Percentiles rank a stretch among this genome's conserved stretches.
phyloP scores from a whole-genome alignment of 768 basidiomycete species.

The Boletus insuetus region DNA sequence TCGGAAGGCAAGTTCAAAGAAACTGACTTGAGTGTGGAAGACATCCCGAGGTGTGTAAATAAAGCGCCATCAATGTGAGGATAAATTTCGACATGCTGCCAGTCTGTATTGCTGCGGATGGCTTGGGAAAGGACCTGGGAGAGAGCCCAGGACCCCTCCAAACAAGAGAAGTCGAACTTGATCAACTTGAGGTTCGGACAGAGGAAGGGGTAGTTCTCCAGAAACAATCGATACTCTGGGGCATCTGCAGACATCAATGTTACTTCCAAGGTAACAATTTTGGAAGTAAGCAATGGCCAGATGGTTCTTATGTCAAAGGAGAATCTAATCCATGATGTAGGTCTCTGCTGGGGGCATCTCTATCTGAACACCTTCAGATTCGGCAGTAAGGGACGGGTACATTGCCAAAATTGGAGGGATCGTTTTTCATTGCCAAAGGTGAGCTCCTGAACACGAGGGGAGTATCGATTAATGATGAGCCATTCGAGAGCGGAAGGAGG shows the following conservation, averaged over 20 bases:
- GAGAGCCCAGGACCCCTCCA: too few relatives aligned
- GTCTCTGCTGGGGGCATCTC: neutral
- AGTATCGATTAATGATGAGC: neutral
- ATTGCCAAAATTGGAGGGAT: neutral
- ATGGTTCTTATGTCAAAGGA: neutral
- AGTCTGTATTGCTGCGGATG: too few relatives aligned
- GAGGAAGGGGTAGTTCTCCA: neutral
- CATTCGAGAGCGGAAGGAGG: neutral
- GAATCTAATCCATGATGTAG: neutral
- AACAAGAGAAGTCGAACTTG: too few relatives aligned
- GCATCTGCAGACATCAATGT: neutral
- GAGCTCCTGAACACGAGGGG: neutral
- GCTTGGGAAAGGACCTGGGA: too few relatives aligned
- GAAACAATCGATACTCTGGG: neutral
- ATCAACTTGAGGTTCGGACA: too few relatives aligned
- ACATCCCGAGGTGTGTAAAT: too few relatives aligned
- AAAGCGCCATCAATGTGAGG: too few relatives aligned
- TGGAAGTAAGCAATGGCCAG: neutral
- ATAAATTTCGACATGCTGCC: too few relatives aligned
- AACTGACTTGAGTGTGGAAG: too few relatives aligned
- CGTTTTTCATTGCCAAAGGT: neutral
- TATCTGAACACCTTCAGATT: neutral
- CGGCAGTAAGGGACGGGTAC: neutral
- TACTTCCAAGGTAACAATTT: neutral
- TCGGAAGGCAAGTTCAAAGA: too few relatives aligned